Evolutionary conservation across 345 rosid genomes (phyloP).

Genomic region (Aquilaria yunnanensis): DNA sequence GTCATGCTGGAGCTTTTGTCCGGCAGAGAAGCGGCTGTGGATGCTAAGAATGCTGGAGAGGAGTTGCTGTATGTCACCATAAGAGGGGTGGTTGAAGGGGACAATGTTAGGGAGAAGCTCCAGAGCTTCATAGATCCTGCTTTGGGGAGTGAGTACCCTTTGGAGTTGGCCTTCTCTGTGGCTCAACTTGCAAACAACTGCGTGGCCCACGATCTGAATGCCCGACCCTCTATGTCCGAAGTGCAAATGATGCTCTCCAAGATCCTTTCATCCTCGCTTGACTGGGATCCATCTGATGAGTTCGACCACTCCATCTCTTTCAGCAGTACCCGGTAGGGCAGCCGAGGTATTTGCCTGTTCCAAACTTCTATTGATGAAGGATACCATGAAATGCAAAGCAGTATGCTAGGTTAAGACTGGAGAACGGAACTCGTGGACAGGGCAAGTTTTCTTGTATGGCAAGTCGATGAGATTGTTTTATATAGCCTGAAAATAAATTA

Average conservation of each 20-base stretch:
- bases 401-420: no score
- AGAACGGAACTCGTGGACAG: no score
- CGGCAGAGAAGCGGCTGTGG: slow-evolving; percentile 44
- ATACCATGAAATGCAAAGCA: no score
- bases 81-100: slow-evolving; percentile 56
- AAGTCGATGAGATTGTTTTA: no score
- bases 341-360: no score
- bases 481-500: no score
- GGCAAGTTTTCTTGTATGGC: no score
- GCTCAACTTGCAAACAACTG: slow-evolving; percentile 70
- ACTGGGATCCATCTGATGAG: slow-evolving; percentile 90
- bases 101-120: slow-evolving; percentile 64
- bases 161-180: slow-evolving; percentile 75
- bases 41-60: slow-evolving; percentile 32
- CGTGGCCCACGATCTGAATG: slow-evolving; percentile 51
- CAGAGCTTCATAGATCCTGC: slow-evolving; percentile 54
- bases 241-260: slow-evolving; percentile 49
- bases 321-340: slow-evolving; percentile 22
- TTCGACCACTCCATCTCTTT: slow-evolving; percentile 39
- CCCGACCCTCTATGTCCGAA: slow-evolving; percentile 52
- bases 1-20: slow-evolving; percentile 78
- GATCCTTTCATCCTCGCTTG: slow-evolving; percentile 64
- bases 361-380: not conserved
- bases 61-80: slow-evolving; percentile 45
- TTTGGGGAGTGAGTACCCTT: slow-evolving; percentile 54